These are phyloP conservation scores for Scedosporium aurantiacum DNA, from an alignment of 2,329 filamentous ascomycete genomes.

Conservation along the genomic window DNA sequence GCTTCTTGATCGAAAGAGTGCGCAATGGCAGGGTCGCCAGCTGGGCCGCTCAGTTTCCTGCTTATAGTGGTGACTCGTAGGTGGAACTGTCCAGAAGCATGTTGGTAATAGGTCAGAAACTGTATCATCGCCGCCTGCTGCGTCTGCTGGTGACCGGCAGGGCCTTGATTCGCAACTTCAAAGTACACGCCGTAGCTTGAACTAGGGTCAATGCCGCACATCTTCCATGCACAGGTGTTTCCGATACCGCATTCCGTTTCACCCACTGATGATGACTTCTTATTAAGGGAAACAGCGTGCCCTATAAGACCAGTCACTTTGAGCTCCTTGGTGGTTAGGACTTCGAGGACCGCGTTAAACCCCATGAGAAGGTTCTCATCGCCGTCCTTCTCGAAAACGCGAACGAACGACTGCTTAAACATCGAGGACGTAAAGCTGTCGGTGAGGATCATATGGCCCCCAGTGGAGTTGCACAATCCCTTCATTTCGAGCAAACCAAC, in stretches of 20 bases:
- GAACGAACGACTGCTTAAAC: conserved; percentile 97
- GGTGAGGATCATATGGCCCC: conserved; percentile 95
- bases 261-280: conserved; percentile 92
- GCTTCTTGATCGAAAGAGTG: conserved; percentile 98
- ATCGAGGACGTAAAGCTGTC: conserved; percentile 98
- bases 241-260: conserved; percentile 98
- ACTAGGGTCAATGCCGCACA: conserved; percentile 93
- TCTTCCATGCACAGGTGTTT: conserved; percentile 98
- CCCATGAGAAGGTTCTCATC: conserved; percentile 95
- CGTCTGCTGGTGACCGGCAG: conserved; percentile 71
- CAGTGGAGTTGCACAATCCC: conserved; percentile 87
- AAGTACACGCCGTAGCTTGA: conserved; percentile 96
- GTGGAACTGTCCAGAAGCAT: conserved; percentile 92
- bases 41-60: conserved; percentile 81
- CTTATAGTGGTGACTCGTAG: conserved; percentile 91
- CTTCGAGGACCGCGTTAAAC: conserved; percentile 93
- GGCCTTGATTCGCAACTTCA: conserved; percentile 89
- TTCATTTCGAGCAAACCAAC: conserved; percentile 98
- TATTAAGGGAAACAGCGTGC: conserved; percentile 92
- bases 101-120: conserved; percentile 97
- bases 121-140: conserved; percentile 94
- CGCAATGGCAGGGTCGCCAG: conserved; percentile 86
- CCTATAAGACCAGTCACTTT: conserved; percentile 97
- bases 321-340: conserved; percentile 92
- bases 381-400: conserved; percentile 92